A percentile compares a stretch with the other conserved stretches of the same genome.
These are phyloP conservation scores for Gossypium sturtianum DNA, from an alignment of 345 rosid species.

Conservation along the genomic window DNA sequence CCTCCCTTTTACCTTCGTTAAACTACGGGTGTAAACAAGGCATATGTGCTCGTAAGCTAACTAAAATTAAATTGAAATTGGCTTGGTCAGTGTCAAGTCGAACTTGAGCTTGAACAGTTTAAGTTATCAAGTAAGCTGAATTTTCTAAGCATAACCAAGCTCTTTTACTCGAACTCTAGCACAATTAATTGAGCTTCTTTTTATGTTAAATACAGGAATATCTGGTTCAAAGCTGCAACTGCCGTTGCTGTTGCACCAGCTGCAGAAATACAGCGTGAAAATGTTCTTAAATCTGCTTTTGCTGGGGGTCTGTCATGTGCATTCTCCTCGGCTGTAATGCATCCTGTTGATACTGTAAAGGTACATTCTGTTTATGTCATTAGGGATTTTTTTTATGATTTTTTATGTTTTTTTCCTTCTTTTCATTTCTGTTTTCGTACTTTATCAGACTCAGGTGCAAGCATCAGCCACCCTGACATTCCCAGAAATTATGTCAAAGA, in stretches of 20 bases:
- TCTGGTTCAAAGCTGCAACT: constrained; percentile 99
- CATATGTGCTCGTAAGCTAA: background rate
- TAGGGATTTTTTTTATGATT: constrained; percentile 1
- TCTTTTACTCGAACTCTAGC: background rate
- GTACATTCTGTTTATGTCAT: constrained; percentile 24
- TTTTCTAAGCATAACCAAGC: no score
- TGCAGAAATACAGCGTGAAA: constrained; percentile 73
- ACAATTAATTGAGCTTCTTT: background rate
- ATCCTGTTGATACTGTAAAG: constrained; percentile 90
- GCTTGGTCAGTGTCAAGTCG: background rate
- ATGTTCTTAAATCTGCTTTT: constrained; percentile 86
- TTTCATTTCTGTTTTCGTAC: constrained; percentile 9
- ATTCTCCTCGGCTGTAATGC: constrained; percentile 77
- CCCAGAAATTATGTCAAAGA: constrained; percentile 76
- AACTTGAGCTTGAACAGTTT: no score
- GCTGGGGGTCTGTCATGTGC: constrained; percentile 98
- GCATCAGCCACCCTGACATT: constrained; percentile 80
- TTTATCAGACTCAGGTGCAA: constrained; percentile 83
- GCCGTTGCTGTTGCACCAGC: constrained; percentile 94
- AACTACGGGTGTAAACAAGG: background rate
- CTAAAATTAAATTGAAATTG: background rate
- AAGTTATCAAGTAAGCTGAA: no score
- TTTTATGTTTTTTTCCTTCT: background rate
- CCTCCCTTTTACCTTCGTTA: background rate
- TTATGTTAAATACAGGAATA: constrained; percentile 48